phyloP scores from a whole-genome alignment of 768 basidiomycete species.

The Lentinus brumalis region DNA sequence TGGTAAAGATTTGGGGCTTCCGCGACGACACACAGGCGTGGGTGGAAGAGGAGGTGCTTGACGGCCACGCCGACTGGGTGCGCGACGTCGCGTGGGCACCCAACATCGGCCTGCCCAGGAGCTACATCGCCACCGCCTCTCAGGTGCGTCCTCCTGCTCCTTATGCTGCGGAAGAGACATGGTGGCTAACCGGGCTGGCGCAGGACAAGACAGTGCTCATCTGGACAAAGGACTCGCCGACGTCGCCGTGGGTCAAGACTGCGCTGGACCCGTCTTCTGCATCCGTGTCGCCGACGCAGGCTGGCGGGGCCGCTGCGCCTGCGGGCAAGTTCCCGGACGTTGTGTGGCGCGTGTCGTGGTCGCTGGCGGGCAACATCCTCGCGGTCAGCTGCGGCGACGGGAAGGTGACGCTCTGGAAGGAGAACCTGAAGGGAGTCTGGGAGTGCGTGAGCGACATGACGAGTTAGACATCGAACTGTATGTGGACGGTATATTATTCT shows the following conservation, averaged over 20 bases:
- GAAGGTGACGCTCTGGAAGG: conserved; percentile 98
- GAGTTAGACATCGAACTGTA: conserved; percentile 49
- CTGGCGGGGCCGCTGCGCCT: conserved; percentile 39
- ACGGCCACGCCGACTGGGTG: conserved; percentile 97
- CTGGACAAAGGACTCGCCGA: conserved; percentile 85
- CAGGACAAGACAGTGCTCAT: conserved; percentile 86
- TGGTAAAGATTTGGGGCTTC: conserved; percentile 93
- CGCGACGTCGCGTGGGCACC: conserved; percentile 99
- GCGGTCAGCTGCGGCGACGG: conserved; percentile 98
- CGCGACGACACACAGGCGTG: conserved; percentile 86
- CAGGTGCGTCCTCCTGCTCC: conserved; percentile 40
- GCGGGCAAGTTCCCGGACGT: conserved; percentile 91
- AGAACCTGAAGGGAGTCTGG: conserved; percentile 92
- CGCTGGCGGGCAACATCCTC: conserved; percentile 91
- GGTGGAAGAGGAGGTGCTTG: conserved; percentile 87
- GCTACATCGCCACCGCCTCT: conserved; percentile 94
- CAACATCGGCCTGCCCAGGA: conserved; percentile 90
- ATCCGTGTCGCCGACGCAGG: conserved; percentile 45
- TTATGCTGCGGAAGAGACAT: not conserved
- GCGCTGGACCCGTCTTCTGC: conserved; percentile 68
- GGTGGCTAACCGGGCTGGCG: not conserved
- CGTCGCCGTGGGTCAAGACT: conserved; percentile 77
- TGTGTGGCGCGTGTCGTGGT: conserved; percentile 99
- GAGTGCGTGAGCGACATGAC: conserved; percentile 97
- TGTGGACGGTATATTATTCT: conserved; percentile 19